phyloP scores from a whole-genome alignment of 495 filamentous ascomycete species.

The Stereocaulon alpinum region DNA sequence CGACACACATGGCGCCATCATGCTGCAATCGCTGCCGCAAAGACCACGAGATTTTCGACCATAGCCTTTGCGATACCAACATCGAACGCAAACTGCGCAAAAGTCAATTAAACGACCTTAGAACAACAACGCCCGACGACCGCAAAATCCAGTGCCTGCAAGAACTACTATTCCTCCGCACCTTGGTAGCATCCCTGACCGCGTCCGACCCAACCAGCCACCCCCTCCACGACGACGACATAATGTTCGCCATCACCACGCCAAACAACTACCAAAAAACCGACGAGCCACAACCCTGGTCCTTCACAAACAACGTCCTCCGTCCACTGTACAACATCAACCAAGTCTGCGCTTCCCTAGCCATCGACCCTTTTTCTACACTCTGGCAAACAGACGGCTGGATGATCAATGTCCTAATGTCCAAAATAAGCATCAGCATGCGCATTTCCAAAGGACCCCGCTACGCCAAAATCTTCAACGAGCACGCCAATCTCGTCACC shows the following conservation, averaged over 20 bases:
- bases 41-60: background rate
- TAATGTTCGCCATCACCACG: background rate
- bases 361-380: conserved; percentile 8
- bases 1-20: background rate
- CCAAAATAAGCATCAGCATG: conserved; percentile 17
- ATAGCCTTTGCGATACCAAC: background rate
- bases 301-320: conserved; percentile 21
- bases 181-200: background rate
- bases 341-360: background rate
- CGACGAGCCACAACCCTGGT: conserved; percentile 11
- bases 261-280: background rate
- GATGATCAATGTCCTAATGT: conserved; percentile 23
- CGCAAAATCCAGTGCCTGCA: conserved; percentile 9
- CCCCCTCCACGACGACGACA: conserved; percentile 2
- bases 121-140: background rate
- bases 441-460: conserved; percentile 1
- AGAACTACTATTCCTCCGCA: conserved; percentile 15
- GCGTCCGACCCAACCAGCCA: background rate
- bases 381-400: conserved; percentile 23
- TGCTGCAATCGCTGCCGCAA: background rate
- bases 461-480: background rate
- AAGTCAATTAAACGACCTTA: background rate
- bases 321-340: conserved; percentile 17
- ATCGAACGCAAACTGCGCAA: background rate
- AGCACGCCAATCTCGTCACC: background rate